These are phyloP conservation scores for Rhizopogon vulgaris DNA, from an alignment of 768 basidiomycete genomes.

Conservation along the genomic window DNA sequence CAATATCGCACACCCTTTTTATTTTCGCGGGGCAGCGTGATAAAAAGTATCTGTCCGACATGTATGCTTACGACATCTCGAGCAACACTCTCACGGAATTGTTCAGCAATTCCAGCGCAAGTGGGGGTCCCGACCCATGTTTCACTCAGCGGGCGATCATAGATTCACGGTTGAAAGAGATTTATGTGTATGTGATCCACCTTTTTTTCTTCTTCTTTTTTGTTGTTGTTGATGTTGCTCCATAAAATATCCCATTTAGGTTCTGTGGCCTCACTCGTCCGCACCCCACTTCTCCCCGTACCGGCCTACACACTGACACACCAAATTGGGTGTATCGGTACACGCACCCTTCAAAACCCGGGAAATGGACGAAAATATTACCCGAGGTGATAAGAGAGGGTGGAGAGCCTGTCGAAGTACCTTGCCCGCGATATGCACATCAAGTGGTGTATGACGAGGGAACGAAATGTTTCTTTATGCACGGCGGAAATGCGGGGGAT, in stretches of 20 bases:
- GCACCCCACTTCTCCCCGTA: conserved; percentile 31
- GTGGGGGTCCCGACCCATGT: conserved; percentile 64
- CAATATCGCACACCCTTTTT: conserved; percentile 49
- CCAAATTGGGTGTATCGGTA: conserved; percentile 70
- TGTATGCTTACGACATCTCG: conserved; percentile 66
- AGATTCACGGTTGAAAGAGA: conserved; percentile 54
- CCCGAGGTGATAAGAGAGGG: conserved; percentile 23
- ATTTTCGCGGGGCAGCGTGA: conserved; percentile 73
- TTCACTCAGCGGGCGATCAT: conserved; percentile 74
- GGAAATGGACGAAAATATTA: conserved; percentile 59
- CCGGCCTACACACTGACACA: conserved; percentile 39
- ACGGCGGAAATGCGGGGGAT: conserved; percentile 70
- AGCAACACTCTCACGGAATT: conserved; percentile 54
- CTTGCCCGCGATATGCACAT: conserved; percentile 67
- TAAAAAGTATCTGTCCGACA: conserved; percentile 63
- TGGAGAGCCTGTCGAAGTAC: conserved; percentile 29
- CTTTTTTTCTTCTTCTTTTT: neutral
- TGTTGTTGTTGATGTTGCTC: neutral
- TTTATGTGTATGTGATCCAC: conserved; percentile 56
- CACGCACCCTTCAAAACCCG: conserved; percentile 40
- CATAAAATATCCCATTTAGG: conserved; percentile 24
- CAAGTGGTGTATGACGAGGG: conserved; percentile 68
- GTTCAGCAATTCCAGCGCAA: conserved; percentile 52
- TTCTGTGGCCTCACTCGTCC: conserved; percentile 56
- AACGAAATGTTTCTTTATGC: conserved; percentile 55